A percentile compares a stretch with the other conserved stretches of the same genome.
These are phyloP conservation scores for Stagonosporopsis tanaceti DNA, from an alignment of 2,329 filamentous ascomycete genomes.

Conservation along the genomic window DNA sequence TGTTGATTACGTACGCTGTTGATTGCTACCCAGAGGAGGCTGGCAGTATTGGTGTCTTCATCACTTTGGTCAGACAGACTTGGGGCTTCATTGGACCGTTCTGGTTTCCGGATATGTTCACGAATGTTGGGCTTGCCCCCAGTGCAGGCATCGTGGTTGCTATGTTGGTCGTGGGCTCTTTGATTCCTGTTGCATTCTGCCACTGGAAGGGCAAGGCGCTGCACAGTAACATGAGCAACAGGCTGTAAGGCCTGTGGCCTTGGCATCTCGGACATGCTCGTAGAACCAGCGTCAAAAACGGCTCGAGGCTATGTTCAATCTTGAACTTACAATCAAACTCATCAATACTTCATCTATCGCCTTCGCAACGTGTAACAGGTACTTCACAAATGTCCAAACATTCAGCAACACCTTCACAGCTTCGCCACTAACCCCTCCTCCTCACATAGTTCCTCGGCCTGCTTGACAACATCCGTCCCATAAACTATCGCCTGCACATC, in stretches of 20 bases:
- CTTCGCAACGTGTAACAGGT: background rate
- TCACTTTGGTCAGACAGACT: constrained; percentile 64
- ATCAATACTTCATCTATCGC: background rate
- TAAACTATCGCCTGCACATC: constrained; percentile 61
- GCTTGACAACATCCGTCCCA: constrained; percentile 55
- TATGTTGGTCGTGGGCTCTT: constrained; percentile 36
- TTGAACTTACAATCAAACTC: background rate
- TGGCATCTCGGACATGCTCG: background rate
- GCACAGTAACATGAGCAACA: constrained; percentile 28
- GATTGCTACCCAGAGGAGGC: constrained; percentile 64
- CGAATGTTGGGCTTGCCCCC: constrained; percentile 44
- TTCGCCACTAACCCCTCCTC: constrained; percentile 35
- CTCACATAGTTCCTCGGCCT: constrained; percentile 55
- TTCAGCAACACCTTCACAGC: background rate
- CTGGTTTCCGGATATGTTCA: constrained; percentile 53
- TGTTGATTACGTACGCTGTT: constrained; percentile 67
- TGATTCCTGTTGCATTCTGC: constrained; percentile 35
- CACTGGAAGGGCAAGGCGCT: constrained; percentile 36
- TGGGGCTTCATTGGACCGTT: constrained; percentile 54
- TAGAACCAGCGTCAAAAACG: no score
- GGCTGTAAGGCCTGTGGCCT: background rate
- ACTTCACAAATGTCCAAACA: background rate
- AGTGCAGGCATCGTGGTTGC: constrained; percentile 51
- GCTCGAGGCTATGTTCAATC: background rate
- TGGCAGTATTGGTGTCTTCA: constrained; percentile 65